A percentile compares a stretch with the other conserved stretches of the same genome.
These are phyloP conservation scores for Filosporella fistucella DNA, from an alignment of 495 filamentous ascomycete genomes.

Conservation along the genomic window DNA sequence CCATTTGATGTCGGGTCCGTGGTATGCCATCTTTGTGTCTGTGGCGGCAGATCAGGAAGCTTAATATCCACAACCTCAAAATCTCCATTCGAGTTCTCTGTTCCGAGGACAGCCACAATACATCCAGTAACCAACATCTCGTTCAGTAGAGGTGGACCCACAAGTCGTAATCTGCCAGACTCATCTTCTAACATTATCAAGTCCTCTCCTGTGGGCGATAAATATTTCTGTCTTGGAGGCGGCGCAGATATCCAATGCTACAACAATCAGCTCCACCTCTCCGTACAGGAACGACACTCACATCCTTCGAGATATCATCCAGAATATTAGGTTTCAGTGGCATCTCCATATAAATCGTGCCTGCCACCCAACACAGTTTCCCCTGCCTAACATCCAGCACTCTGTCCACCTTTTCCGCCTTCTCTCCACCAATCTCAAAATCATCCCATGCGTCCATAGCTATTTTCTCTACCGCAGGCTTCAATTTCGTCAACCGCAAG, in stretches of 20 bases:
- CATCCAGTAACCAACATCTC: conserved; percentile 83
- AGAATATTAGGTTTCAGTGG: conserved; percentile 94
- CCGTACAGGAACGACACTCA: conserved; percentile 32
- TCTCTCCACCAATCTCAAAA: conserved; percentile 74
- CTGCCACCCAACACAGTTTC: conserved; percentile 90
- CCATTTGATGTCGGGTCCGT: conserved; percentile 11
- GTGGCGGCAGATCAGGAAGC: conserved; percentile 77
- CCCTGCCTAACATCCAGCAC: conserved; percentile 96
- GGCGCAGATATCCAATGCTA: conserved; percentile 23
- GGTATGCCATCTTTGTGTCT: conserved; percentile 70
- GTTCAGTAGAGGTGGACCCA: conserved; percentile 58
- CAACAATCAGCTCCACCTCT: not conserved
- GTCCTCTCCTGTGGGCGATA: conserved; percentile 49
- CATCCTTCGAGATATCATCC: conserved; percentile 90
- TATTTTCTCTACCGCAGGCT: conserved; percentile 71
- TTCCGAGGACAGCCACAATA: conserved; percentile 86
- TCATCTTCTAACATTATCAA: conserved; percentile 92
- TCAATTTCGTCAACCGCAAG: conserved; percentile 80
- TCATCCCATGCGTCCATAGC: conserved; percentile 74
- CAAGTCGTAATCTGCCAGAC: conserved; percentile 82
- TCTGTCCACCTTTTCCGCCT: conserved; percentile 67
- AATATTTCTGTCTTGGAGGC: conserved; percentile 58
- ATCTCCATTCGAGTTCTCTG: conserved; percentile 85
- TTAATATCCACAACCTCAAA: conserved; percentile 90
- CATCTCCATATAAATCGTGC: conserved; percentile 97